A percentile compares a stretch with the other conserved stretches of the same genome.
These are phyloP conservation scores for Rosa persica DNA, from an alignment of 306 rosid genomes.

Conservation along the genomic window DNA sequence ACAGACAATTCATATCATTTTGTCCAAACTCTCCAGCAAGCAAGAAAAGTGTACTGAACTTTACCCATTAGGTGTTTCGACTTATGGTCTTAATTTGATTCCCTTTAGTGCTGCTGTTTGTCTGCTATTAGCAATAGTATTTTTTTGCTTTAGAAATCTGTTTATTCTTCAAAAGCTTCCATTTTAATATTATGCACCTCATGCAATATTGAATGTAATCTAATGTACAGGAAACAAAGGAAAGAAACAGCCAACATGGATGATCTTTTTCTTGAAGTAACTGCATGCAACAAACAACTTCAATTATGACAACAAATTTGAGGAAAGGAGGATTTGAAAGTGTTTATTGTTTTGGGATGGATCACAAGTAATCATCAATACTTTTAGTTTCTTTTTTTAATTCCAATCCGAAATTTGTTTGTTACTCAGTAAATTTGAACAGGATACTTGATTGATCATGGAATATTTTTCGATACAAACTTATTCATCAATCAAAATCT, in stretches of 20 bases:
- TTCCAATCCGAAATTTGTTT: not conserved
- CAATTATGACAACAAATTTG: slow-evolving; percentile 97
- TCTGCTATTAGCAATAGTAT: not conserved
- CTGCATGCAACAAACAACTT: slow-evolving; percentile 90
- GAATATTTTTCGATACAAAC: not conserved
- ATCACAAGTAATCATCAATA: slow-evolving; percentile 60
- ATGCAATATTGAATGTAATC: slow-evolving; percentile 8
- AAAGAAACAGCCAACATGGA: slow-evolving; percentile 86
- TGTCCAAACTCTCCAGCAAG: no score
- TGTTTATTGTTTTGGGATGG: slow-evolving; percentile 99
- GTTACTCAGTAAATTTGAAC: not conserved
- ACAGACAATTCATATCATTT: no score
- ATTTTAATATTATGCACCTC: not conserved
- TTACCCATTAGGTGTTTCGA: not conserved
- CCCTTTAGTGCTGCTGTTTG: not conserved
- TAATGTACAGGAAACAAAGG: slow-evolving; percentile 66
- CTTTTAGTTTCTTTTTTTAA: not conserved
- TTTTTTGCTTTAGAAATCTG: not conserved
- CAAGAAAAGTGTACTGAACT: no score
- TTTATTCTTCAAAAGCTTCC: not conserved
- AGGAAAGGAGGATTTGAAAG: slow-evolving; percentile 97
- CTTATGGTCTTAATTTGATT: not conserved
- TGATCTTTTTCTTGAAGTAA: slow-evolving; percentile 90
- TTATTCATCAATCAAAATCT: not conserved
- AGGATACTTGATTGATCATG: not conserved